Evolutionary conservation across 116 monocot genomes (phyloP), one percentile per base, ranked within the genome.

Genomic region (Posidonia oceanica): DNA sequence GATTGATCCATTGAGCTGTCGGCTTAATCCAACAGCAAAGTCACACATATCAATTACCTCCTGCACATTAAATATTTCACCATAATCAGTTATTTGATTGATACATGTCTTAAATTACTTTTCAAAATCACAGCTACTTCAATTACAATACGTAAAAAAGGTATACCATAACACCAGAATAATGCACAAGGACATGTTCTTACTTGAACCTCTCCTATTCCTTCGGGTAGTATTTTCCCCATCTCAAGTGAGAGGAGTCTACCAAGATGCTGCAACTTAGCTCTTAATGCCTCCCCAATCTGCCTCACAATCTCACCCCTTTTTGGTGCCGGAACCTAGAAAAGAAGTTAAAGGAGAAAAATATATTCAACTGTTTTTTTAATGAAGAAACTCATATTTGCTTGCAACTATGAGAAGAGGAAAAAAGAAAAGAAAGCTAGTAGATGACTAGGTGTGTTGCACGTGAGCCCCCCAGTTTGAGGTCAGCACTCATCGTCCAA

Each of bases 1-100:
- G 67, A 91, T 74, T 62, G 81, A 91, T 79, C 95, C 95, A 86
- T 84, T 91, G 68, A 95, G 71, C 67, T 95, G 95, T 8, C 95
- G 88, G 66, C 91, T 91, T 71, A 95, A 83, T 36, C 95, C 95
- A 78, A 95, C 91, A 74, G 91, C 88, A 83, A 81, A 95, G 64
- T 95, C 95, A 77, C 95, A 95, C 91, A 95, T 95, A 73, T 95
- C 95, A 75, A 95, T 91, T 59, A 95, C 84, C 85, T 95, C 95
- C 95, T 94, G 80, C 41, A 77, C 51, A 40, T 48, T 44, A 59
- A 14, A 61, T 61, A 8, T 44, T 12, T 39, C 8, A 8, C 48
- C 48, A 48, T 48, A 10, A 48, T 48, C 7, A 48, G 11, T 48
- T 48, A 48, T 48, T 48, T 10, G 12, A 48, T 48, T 12, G 12